Conservation (phyloP, 345 rosid genomes). For the Eucalyptus tenuipes region DNA sequence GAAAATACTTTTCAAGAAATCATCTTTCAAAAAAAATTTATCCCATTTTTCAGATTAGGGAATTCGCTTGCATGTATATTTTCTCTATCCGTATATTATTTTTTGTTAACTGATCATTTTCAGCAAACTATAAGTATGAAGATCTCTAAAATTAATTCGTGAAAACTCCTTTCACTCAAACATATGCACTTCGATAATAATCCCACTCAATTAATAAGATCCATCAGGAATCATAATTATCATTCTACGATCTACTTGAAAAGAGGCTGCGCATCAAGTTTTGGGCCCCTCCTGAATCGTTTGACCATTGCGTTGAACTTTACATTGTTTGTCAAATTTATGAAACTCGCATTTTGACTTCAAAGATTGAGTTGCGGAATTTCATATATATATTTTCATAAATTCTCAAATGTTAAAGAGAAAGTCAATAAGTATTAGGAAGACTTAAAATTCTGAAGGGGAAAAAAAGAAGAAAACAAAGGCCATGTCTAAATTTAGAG, state of each 20-base stretch:
- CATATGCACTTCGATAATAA: neutral
- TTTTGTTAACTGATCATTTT: neutral
- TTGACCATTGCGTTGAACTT: neutral
- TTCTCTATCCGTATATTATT: accelerated
- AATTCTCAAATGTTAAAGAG: neutral
- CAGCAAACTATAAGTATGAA: accelerated
- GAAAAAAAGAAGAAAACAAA: neutral
- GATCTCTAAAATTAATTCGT: neutral
- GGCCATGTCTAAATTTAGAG: neutral
- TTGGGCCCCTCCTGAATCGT: neutral
- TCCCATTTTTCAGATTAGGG: neutral
- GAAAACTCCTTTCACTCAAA: neutral
- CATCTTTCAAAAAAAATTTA: neutral
- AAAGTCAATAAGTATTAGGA: neutral
- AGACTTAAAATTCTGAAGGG: neutral
- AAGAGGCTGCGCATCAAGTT: neutral
- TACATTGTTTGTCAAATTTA: neutral
- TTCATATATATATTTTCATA: neutral
- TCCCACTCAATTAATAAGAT: neutral
- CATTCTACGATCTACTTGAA: neutral
- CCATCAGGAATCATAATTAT: neutral
- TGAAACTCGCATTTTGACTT: neutral
- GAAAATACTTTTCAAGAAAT: neutral
- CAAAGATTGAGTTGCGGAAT: neutral
- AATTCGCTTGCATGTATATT: neutral